Conservation (phyloP, 352 stramenopile genomes). For the Globisporangium nagaii region DNA sequence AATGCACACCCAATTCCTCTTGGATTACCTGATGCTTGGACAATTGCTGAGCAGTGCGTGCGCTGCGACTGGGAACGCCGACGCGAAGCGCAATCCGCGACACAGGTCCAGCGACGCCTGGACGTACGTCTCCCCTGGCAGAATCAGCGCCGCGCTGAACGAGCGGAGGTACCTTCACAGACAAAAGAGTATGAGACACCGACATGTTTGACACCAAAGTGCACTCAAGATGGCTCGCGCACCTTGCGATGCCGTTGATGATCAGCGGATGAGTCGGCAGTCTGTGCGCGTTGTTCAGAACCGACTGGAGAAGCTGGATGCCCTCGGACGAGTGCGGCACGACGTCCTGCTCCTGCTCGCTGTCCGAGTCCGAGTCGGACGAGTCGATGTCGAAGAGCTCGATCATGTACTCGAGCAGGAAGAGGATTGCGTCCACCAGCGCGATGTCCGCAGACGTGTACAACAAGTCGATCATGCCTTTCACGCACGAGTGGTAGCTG, state of each 20-base stretch:
- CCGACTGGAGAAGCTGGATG: conserved; percentile 45
- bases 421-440: conserved; percentile 61
- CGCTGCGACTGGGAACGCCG: conserved; percentile 34
- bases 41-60: conserved; percentile 49
- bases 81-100: conserved; percentile 38
- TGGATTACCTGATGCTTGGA: conserved; percentile 42
- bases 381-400: conserved; percentile 82
- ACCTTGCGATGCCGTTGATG: conserved; percentile 53
- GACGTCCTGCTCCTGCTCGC: conserved; percentile 18
- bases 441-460: conserved; percentile 42
- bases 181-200: too few species aligned
- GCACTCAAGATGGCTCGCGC: too few species aligned
- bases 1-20: too few species aligned
- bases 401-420: conserved; percentile 67
- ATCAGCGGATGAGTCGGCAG: conserved; percentile 59
- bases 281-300: conserved; percentile 32
- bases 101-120: conserved; percentile 34
- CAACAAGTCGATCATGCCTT: conserved; percentile 50
- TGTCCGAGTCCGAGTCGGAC: conserved; percentile 58
- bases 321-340: conserved; percentile 27
- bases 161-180: conserved; percentile 60
- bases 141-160: conserved; percentile 41
- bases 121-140: conserved; percentile 46
- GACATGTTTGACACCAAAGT: too few species aligned
- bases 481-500: conserved; percentile 52